Evolutionary conservation across 805 yeast species (phyloP).

Genomic region (Barnettozyma siamensis): DNA sequence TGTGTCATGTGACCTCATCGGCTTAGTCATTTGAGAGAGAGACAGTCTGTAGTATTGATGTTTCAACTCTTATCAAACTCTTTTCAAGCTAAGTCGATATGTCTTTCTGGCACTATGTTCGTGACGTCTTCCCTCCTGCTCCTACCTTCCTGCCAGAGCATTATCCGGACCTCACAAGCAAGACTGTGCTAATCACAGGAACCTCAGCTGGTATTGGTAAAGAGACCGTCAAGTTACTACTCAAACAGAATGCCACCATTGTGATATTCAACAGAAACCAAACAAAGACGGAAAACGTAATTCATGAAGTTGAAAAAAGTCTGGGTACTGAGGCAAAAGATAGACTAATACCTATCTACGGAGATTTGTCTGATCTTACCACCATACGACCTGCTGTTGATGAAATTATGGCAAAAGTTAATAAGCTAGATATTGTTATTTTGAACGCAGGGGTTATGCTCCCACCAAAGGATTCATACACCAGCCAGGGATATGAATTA

Average conservation of each 20-base stretch:
- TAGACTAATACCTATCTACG: constrained; percentile 21
- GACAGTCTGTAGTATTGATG: too few relatives aligned
- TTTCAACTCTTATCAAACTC: too few relatives aligned
- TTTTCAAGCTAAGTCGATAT: too few relatives aligned
- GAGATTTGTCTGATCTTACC: constrained; percentile 37
- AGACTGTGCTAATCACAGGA: constrained; percentile 27
- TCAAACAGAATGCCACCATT: constrained; percentile 28
- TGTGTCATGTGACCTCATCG: too few relatives aligned
- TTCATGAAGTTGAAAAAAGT: too few relatives aligned
- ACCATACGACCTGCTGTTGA: constrained; percentile 35
- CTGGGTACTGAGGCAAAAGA: too few relatives aligned
- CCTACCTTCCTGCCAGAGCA: constrained; percentile 24
- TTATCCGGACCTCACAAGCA: constrained; percentile 24
- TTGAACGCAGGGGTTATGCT: constrained; percentile 43
- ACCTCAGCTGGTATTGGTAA: constrained; percentile 30
- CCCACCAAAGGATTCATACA: constrained; percentile 31
- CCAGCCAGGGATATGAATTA: constrained; percentile 41
- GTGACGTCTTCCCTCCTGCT: constrained; percentile 8
- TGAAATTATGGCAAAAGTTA: constrained; percentile 19
- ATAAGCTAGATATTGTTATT: constrained; percentile 31
- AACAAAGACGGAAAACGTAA: constrained; percentile 29
- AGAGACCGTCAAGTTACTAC: constrained; percentile 28
- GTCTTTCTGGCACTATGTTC: background rate
- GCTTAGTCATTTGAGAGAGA: too few relatives aligned
- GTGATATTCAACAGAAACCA: constrained; percentile 32